Base-by-base conservation (phyloP, 2,329 filamentous ascomycete genomes). In the Xylaria sp. region DNA sequence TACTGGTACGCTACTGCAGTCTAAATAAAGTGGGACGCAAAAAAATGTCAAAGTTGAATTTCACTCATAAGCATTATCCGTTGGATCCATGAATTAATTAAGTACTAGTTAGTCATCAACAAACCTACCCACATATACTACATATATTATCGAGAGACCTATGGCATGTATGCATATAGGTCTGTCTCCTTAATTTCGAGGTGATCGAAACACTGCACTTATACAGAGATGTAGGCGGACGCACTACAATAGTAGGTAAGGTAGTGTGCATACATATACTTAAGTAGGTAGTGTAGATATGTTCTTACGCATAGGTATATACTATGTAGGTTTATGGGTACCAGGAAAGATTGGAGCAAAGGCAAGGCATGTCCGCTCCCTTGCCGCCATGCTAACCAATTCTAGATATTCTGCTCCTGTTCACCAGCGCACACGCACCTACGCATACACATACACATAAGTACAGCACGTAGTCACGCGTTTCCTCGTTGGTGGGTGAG, bases 331-430 rank as follows among this genome's bases (percentile, higher is more conserved):
- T 15, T 44, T 22, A 45, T 49, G 17, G 38, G 27, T 20, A 13
- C 20, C 20, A 29, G 53, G 25, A 25, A n/a, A 36, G 13, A 33
- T 66, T 59, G 59, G 55, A 42, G 64, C 44, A 55, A 44, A 47
- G 33, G 53, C 64, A 59, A 64, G 50, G 42, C 56, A 67, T 56
- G 61, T 50, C 53, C 13, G 51, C 36, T 55, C 65, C 60, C 65
- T 59, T 55, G 65, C 42, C 49, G 17, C 22, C 5, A 49, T 66
- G 51, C 61, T 45, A 54, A 39, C 51, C 44, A 17, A 42, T 51
- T 27, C 45, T 15, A 36, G 51, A 50, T 29, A 55, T n/a, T 22
- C 22, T 55, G 15, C 13, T 55, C 15, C 22, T 29, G 22, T 54
- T 7, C 22, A 22, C 22, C 15, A 39, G 44, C 33, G 29, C 15